These are phyloP conservation scores for Chrysanthemum seticuspe DNA, from an alignment of 129 eudicot species.

Conservation along the genomic window DNA sequence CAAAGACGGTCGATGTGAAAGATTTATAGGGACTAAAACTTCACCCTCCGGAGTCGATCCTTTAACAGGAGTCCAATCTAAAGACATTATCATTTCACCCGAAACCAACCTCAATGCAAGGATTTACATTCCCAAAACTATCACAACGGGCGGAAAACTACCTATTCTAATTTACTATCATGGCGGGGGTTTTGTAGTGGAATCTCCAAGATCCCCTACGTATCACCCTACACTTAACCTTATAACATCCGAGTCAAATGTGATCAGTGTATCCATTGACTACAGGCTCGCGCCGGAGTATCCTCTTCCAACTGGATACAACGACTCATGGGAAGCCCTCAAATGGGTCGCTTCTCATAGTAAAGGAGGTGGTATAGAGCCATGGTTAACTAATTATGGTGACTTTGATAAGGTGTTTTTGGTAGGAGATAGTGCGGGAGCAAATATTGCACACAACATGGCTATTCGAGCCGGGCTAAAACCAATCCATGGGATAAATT, in stretches of 20 bases:
- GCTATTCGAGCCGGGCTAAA: conserved; percentile 34
- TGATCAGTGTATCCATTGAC: conserved; percentile 38
- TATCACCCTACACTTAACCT: conserved; percentile 33
- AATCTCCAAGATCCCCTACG: conserved; percentile 27
- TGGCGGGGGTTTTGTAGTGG: conserved; percentile 48
- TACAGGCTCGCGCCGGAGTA: conserved; percentile 58
- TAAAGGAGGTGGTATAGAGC: conserved; percentile 30
- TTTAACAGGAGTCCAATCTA: conserved; percentile 29
- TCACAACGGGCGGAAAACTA: conserved; percentile 15
- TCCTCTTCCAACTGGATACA: conserved; percentile 47
- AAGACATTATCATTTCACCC: conserved; percentile 33
- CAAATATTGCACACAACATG: conserved; percentile 50
- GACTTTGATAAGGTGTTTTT: conserved; percentile 39
- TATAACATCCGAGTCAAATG: conserved; percentile 21
- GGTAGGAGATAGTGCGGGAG: conserved; percentile 53
- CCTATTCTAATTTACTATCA: conserved; percentile 42
- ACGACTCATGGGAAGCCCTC: conserved; percentile 63
- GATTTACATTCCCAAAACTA: conserved; percentile 26
- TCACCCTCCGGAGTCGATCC: conserved; percentile 29
- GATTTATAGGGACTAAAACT: conserved; percentile 12
- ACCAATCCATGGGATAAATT: not conserved
- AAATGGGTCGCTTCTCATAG: conserved; percentile 57
- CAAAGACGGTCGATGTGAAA: conserved; percentile 38
- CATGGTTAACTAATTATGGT: conserved; percentile 35
- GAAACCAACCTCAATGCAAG: conserved; percentile 24